Evolutionary conservation across 371 early-diverging fungal species (phyloP).

Genomic region (Actinomortierella ambigua): DNA sequence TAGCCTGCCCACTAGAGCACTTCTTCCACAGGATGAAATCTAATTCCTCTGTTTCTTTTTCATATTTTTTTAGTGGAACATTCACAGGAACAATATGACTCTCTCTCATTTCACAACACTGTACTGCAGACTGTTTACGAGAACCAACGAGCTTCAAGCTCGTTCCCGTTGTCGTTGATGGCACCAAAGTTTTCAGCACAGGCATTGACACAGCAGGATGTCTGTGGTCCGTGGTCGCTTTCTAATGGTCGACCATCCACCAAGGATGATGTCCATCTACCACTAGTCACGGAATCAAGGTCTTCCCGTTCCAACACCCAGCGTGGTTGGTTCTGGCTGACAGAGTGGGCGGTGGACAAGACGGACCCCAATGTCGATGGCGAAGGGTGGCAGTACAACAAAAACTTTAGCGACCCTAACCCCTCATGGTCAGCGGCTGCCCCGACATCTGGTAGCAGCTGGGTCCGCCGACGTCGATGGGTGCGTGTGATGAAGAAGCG

Average conservation of each 20-base stretch:
- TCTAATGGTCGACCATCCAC: slow-evolving; percentile 57
- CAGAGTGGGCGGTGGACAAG: slow-evolving; percentile 80
- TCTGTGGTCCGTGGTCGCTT: slow-evolving; percentile 65
- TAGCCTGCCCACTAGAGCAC: neutral
- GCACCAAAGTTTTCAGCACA: slow-evolving; percentile 58
- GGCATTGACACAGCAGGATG: slow-evolving; percentile 55
- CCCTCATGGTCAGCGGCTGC: slow-evolving; percentile 59
- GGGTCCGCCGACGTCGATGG: slow-evolving; percentile 81
- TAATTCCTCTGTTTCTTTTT: slow-evolving; percentile 6
- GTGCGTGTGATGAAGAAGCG: slow-evolving; percentile 77
- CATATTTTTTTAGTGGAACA: slow-evolving; percentile 37
- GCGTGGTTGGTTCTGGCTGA: slow-evolving; percentile 80
- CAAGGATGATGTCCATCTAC: slow-evolving; percentile 60
- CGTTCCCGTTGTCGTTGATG: slow-evolving; percentile 51
- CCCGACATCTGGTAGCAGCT: slow-evolving; percentile 59
- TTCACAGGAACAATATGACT: slow-evolving; percentile 53
- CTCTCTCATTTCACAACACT: slow-evolving; percentile 64
- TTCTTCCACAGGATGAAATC: neutral
- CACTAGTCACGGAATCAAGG: slow-evolving; percentile 30
- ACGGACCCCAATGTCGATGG: slow-evolving; percentile 66
- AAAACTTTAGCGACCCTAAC: slow-evolving; percentile 59
- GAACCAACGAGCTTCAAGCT: slow-evolving; percentile 65
- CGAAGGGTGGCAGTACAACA: slow-evolving; percentile 76
- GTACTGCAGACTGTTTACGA: slow-evolving; percentile 70
- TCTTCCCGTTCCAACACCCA: slow-evolving; percentile 29